phyloP scores from a whole-genome alignment of 345 rosid species.

The Eucalyptus guilfoylei region DNA sequence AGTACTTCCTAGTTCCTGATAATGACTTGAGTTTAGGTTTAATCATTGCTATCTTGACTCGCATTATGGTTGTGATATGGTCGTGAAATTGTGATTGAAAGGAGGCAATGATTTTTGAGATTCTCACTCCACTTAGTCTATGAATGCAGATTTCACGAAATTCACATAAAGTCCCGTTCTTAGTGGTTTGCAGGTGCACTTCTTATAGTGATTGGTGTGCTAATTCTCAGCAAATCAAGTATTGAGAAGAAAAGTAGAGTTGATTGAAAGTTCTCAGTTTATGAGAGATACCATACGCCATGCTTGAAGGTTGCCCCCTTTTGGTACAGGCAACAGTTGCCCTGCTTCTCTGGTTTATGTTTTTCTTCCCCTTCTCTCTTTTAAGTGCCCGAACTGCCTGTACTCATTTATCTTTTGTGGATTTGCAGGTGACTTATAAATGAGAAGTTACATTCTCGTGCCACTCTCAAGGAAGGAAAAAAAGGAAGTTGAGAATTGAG shows the following conservation, averaged over 20 bases:
- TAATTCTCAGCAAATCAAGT: conserved; percentile 68
- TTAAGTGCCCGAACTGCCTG: neutral
- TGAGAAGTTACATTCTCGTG: neutral
- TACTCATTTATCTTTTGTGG: neutral
- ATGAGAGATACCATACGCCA: neutral
- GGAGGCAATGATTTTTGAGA: neutral
- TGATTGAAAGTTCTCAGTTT: conserved; percentile 18
- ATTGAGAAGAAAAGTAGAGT: conserved; percentile 29
- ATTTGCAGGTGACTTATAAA: neutral
- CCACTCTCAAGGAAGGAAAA: neutral
- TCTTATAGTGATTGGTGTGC: conserved; percentile 54
- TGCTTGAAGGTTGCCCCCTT: neutral
- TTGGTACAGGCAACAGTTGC: neutral
- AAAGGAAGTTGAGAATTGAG: neutral
- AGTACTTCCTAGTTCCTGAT: neutral
- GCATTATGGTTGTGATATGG: neutral
- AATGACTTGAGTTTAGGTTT: neutral
- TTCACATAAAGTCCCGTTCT: neutral
- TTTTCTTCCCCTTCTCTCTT: neutral
- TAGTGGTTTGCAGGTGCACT: conserved; percentile 95
- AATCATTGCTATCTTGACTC: neutral
- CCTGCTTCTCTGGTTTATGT: neutral
- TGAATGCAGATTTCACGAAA: neutral
- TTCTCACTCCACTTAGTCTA: neutral
- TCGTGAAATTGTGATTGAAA: neutral